Conservation (phyloP, 345 rosid species). For the Lepidium africanum region DNA sequence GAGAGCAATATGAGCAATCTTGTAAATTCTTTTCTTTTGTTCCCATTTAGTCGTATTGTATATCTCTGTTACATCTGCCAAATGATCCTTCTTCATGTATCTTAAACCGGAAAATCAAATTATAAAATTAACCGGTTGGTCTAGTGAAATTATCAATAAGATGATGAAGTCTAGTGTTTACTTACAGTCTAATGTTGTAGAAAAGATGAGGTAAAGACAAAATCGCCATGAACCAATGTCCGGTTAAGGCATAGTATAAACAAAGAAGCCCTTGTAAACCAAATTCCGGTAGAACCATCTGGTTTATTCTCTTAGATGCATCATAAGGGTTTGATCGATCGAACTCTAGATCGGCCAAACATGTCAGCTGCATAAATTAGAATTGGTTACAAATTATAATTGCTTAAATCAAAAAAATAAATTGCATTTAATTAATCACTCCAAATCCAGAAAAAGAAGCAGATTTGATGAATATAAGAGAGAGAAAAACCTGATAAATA, state of each 20-base stretch:
- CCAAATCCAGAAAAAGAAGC: background rate
- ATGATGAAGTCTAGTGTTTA: background rate
- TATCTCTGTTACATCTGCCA: constrained; percentile 89
- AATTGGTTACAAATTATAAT: background rate
- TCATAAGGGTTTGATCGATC: constrained; percentile 70
- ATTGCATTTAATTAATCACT: background rate
- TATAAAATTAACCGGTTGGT: background rate
- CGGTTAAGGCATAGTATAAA: constrained; percentile 47
- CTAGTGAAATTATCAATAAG: background rate
- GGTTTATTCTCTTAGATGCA: constrained; percentile 57
- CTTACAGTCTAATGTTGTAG: constrained; percentile 61
- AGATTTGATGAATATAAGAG: background rate
- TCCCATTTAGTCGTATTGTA: constrained; percentile 72
- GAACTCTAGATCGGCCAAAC: constrained; percentile 63
- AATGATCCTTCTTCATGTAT: constrained; percentile 51
- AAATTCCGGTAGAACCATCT: constrained; percentile 51
- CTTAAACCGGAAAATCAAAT: constrained; percentile 28
- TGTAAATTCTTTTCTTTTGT: constrained; percentile 76
- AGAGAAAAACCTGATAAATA: constrained; percentile 62
- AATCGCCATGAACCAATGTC: constrained; percentile 61
- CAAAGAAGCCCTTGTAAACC: constrained; percentile 46
- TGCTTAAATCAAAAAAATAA: background rate
- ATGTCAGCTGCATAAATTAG: constrained; percentile 44
- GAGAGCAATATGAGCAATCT: constrained; percentile 55
- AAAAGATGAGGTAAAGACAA: constrained; percentile 48